These are phyloP conservation scores for Roridomyces roridus DNA, from an alignment of 768 basidiomycete genomes.

Conservation along the genomic window DNA sequence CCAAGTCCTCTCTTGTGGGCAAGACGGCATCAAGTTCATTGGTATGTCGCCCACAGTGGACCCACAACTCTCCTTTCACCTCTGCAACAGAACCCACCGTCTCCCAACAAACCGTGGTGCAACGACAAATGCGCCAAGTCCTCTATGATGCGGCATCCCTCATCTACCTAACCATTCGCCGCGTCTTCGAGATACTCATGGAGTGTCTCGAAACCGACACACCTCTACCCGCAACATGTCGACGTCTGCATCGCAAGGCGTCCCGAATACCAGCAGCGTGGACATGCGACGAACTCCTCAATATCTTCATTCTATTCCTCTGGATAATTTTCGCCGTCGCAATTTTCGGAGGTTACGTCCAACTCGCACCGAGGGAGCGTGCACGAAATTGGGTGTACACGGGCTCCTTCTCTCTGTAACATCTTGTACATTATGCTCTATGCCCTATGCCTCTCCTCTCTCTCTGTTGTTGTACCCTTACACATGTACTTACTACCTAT, in stretches of 20 bases:
- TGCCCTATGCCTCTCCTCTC: slow-evolving; percentile 16
- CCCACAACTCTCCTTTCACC: neutral
- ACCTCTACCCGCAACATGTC: slow-evolving; percentile 15
- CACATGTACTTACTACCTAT: neutral
- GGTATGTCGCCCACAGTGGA: slow-evolving; percentile 5
- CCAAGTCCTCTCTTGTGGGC: slow-evolving; percentile 8
- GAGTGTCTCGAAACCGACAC: slow-evolving; percentile 20
- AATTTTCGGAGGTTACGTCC: slow-evolving; percentile 5
- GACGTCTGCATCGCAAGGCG: neutral
- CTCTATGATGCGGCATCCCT: slow-evolving; percentile 8
- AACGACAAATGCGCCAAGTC: slow-evolving; percentile 16
- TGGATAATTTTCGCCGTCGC: slow-evolving; percentile 14
- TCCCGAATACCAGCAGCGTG: neutral
- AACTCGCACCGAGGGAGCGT: slow-evolving; percentile 16
- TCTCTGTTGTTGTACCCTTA: neutral
- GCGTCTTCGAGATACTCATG: slow-evolving; percentile 3
- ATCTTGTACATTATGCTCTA: neutral
- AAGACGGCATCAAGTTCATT: slow-evolving; percentile 21
- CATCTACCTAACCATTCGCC: slow-evolving; percentile 1
- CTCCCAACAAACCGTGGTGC: slow-evolving; percentile 19
- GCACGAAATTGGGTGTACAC: slow-evolving; percentile 23
- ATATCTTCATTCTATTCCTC: slow-evolving; percentile 9
- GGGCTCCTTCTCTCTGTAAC: slow-evolving; percentile 19
- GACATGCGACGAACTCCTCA: slow-evolving; percentile 16
- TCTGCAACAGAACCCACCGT: slow-evolving; percentile 15